These are phyloP conservation scores for Rhizoclosmatium globosum DNA, from an alignment of 192 early-diverging fungal species.

Conservation along the genomic window DNA sequence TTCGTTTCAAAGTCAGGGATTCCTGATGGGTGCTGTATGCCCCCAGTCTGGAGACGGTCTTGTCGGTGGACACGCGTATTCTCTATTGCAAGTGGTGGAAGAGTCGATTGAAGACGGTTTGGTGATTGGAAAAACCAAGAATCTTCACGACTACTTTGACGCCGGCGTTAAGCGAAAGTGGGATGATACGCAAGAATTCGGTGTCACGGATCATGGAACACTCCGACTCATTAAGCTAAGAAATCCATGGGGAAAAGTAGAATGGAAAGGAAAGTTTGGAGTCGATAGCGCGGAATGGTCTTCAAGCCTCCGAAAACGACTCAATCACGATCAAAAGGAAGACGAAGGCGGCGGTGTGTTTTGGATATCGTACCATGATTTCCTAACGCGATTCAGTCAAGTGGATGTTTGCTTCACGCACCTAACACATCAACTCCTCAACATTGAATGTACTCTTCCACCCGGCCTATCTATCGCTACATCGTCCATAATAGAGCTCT, in stretches of 20 bases:
- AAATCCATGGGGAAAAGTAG: slow-evolving; percentile 44
- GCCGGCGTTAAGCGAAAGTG: neutral
- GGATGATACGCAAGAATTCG: slow-evolving; percentile 21
- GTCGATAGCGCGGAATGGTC: slow-evolving; percentile 24
- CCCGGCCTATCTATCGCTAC: neutral
- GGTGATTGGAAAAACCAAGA: slow-evolving; percentile 6
- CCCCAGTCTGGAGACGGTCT: slow-evolving; percentile 35
- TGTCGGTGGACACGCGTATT: slow-evolving; percentile 42
- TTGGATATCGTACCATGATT: slow-evolving; percentile 44
- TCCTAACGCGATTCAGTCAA: slow-evolving; percentile 35
- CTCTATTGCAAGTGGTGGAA: slow-evolving; percentile 28
- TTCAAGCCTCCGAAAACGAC: slow-evolving; percentile 24
- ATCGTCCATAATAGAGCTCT: slow-evolving; percentile 12
- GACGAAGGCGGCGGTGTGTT: slow-evolving; percentile 18
- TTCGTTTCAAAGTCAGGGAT: slow-evolving; percentile 26
- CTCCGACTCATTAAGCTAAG: slow-evolving; percentile 38
- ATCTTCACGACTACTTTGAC: slow-evolving; percentile 10
- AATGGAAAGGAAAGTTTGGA: slow-evolving; percentile 41
- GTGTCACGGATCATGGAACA: slow-evolving; percentile 24
- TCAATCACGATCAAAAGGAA: slow-evolving; percentile 11
- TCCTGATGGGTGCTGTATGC: slow-evolving; percentile 38
- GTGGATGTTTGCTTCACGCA: slow-evolving; percentile 39
- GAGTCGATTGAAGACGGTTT: slow-evolving; percentile 9
- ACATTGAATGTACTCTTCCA: slow-evolving; percentile 17
- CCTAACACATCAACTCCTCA: slow-evolving; percentile 13